phyloP scores from a whole-genome alignment of 352 stramenopile genomes.

The Pythium scleroteichum region DNA sequence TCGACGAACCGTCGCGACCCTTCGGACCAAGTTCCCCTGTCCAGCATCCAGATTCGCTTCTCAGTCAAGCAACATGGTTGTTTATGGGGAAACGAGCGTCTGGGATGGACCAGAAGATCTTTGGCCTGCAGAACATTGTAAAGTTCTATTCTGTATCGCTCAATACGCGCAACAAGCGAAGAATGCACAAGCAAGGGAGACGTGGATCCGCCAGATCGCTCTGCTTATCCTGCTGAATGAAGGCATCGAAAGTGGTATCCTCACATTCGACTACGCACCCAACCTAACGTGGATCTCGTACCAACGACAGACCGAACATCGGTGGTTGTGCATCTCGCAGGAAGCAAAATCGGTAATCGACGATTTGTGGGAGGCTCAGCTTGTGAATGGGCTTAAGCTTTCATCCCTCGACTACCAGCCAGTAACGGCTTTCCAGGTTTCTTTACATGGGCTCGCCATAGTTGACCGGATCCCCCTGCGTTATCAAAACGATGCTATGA shows the following conservation, averaged over 20 bases:
- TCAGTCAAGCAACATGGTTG: too few species aligned
- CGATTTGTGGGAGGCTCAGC: constrained; percentile 93
- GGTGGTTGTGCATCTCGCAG: constrained; percentile 92
- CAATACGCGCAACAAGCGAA: constrained; percentile 91
- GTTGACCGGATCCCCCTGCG: constrained; percentile 84
- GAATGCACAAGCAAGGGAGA: constrained; percentile 83
- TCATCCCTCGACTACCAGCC: constrained; percentile 92
- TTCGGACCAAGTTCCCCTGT: too few species aligned
- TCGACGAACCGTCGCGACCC: not conserved
- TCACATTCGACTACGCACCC: constrained; percentile 96
- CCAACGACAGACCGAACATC: constrained; percentile 67
- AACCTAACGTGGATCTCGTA: constrained; percentile 92
- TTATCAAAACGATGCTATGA: constrained; percentile 66
- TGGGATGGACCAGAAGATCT: constrained; percentile 57
- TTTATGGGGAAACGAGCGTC: constrained; percentile 22
- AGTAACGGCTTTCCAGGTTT: constrained; percentile 95
- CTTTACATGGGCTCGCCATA: constrained; percentile 86
- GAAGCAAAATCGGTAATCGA: constrained; percentile 96
- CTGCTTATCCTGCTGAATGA: constrained; percentile 96
- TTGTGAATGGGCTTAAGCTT: constrained; percentile 95
- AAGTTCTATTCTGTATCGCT: constrained; percentile 94
- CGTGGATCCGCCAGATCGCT: constrained; percentile 95
- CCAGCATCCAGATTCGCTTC: too few species aligned
- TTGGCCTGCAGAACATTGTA: constrained; percentile 93
- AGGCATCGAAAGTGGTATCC: constrained; percentile 91